Conservation (phyloP, 176 grass and related monocot species). For the Cymbopogon citratus region DNA sequence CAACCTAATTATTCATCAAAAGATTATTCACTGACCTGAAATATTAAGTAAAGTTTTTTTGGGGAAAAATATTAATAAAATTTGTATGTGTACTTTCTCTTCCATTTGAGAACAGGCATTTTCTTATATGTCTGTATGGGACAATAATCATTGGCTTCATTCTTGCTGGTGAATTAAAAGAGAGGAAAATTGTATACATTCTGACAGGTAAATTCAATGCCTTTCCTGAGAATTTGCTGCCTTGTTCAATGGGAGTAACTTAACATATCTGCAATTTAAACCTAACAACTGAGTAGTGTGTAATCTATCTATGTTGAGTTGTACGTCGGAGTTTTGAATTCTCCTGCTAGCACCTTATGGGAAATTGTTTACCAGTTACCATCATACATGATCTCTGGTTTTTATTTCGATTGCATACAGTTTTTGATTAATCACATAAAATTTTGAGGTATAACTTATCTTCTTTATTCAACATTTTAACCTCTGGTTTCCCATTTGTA, state of each 20-base stretch:
- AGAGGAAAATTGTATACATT: slow-evolving; percentile 76
- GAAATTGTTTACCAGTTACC: slow-evolving; percentile 12
- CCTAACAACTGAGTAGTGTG: neutral
- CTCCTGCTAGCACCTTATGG: neutral
- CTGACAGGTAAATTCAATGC: slow-evolving; percentile 59
- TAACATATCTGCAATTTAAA: neutral
- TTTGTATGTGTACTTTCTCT: slow-evolving; percentile 12
- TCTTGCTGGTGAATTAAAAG: slow-evolving; percentile 83
- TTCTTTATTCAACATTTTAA: neutral
- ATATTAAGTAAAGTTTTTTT: neutral
- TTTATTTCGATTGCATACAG: neutral
- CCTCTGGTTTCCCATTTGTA: slow-evolving; percentile 20
- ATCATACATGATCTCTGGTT: neutral
- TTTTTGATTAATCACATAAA: neutral
- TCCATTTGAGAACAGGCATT: slow-evolving; percentile 61
- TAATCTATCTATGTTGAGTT: neutral
- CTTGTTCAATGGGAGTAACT: neutral
- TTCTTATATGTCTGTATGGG: slow-evolving; percentile 86
- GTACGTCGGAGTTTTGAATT: neutral
- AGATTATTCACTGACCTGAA: neutral
- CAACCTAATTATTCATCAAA: slow-evolving; percentile 1
- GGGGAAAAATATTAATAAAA: neutral
- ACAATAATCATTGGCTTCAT: slow-evolving; percentile 54
- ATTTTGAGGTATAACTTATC: neutral
- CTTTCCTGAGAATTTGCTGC: slow-evolving; percentile 3